Base-by-base conservation (phyloP, 495 filamentous ascomycete genomes). In the Massariosphaeria phaeospora region DNA sequence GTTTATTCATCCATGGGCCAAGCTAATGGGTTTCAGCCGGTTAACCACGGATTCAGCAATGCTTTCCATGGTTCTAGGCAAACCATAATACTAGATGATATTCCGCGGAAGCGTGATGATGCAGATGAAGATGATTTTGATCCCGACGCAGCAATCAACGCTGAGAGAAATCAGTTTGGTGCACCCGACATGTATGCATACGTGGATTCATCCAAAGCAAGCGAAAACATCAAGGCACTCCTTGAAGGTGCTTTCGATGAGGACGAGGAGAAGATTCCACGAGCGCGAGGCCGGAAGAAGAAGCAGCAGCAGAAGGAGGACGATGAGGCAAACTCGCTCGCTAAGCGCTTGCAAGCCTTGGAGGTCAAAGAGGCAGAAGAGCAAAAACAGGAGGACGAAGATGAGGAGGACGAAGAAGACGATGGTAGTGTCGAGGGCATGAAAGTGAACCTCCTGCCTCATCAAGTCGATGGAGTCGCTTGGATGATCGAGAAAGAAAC, bases 401-500 rank as follows among this genome's bases (percentile, higher is more conserved):
- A 80, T 0, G 79, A 83, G 7, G 83, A 85, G 0, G 83, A 84
- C 12, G 84, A 87, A 1, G 83, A 80, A 39, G 85, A 89, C 40
- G 81, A 86, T 62, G 82, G 79, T 9, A 78, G 74, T n/a, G 77
- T 90, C 13, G 85, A 93, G 55, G 93, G 93, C 2, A 70, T 98
- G 59, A 85, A 84, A 40, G 88, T 95, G 38, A 86, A 84, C 48
- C 77, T 98, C 2, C 76, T 97, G 0, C 93, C 89, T 2, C 93
- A 98, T 66, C 93, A 98, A 67, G 77, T 96, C 9, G 85, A 94
- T 21, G 93, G 93, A 52, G 83, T 97, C 2, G 79, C 82, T 35
- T 98, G 94, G 88, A 94, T 98, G 88, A 84, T 75, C 48, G 84
- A 86, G 29, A 88, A 93, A 57, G 93, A 98, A 67, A 82, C 84